phyloP scores from a whole-genome alignment of 768 basidiomycete genomes.

The Leccinum longicurvipes region DNA sequence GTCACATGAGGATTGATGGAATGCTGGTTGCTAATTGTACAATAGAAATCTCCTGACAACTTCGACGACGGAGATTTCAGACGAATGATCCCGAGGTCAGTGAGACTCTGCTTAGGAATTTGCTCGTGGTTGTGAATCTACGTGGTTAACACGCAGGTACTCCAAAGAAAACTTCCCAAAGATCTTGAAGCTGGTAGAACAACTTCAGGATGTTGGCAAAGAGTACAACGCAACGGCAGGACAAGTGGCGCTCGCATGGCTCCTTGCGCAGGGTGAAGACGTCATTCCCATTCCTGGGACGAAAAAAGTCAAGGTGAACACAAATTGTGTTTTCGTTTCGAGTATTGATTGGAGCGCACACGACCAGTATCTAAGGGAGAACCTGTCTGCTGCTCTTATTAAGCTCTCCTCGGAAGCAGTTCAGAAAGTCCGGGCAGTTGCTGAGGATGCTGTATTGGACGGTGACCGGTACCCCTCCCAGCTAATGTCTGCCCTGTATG shows the following conservation, averaged over 20 bases:
- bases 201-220: constrained; percentile 31
- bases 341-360: background rate
- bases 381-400: constrained; percentile 35
- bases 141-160: constrained; percentile 16
- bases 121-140: background rate
- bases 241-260: constrained; percentile 41
- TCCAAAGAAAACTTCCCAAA: constrained; percentile 44
- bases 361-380: constrained; percentile 43
- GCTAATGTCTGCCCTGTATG: constrained; percentile 6
- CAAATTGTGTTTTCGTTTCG: background rate
- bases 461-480: constrained; percentile 26
- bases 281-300: constrained; percentile 42
- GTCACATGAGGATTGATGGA: background rate
- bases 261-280: constrained; percentile 37
- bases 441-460: constrained; percentile 29
- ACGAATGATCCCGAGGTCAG: constrained; percentile 20
- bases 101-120: constrained; percentile 9
- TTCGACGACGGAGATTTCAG: constrained; percentile 30
- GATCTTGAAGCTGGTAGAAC: constrained; percentile 37
- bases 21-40: background rate
- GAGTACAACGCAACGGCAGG: constrained; percentile 35
- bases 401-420: constrained; percentile 38
- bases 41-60: constrained; percentile 33
- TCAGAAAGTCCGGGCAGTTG: constrained; percentile 34
- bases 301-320: constrained; percentile 30